Base-by-base conservation (phyloP, 179 eudicot species). In the Patellifolia procumbens region DNA sequence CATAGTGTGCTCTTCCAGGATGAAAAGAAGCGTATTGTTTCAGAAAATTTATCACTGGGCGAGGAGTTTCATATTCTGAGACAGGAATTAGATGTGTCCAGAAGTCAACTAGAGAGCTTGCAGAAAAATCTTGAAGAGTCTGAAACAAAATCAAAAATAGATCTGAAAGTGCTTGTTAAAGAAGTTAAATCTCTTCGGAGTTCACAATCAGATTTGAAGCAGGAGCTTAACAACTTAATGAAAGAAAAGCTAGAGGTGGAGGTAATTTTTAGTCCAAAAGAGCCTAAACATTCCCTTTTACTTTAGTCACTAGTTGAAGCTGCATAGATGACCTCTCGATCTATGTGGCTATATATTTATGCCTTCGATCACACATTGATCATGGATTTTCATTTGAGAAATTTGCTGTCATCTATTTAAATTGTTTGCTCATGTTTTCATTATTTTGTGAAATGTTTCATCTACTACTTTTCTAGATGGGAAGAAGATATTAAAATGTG, bases 171-270 rank as follows among this genome's bases (percentile, higher is more conserved):
- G 65, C 97, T 94, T 68, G 89, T 88, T 61, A 92, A 94, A 81
- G 98, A 94, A 81, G 92, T 94, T 53, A 93, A 87, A 76, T 86
- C 91, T 73, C 94, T 91, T 66, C 80, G 97, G 81, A 86, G 75
- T 70, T 87, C 92, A 52, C 91, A 94, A 51, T 76, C 88, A 76
- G 91, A 94, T 77, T 48, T 94, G 85, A 92, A 91, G 87, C 86
- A 94, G 80, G 97, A 91, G 81, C 92, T 93, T 74, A 81, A 86
- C 85, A 88, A 83, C 78, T 70, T 85, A 55, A 78, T 80, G 73
- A 81, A 86, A 79, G 92, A 87, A 81, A 94, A 92, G 84, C 72
- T 83, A 53, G 89, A 86, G 68, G 64, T 74, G n/a, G 97, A 94
- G 97, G 98, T 94, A 90, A 24, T 8, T 39, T 55, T 66, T 51